A percentile compares a stretch with the other conserved stretches of the same genome.
These are phyloP conservation scores for Galeopsis tetrahit DNA, from an alignment of 257 asterid genomes.

Conservation along the genomic window DNA sequence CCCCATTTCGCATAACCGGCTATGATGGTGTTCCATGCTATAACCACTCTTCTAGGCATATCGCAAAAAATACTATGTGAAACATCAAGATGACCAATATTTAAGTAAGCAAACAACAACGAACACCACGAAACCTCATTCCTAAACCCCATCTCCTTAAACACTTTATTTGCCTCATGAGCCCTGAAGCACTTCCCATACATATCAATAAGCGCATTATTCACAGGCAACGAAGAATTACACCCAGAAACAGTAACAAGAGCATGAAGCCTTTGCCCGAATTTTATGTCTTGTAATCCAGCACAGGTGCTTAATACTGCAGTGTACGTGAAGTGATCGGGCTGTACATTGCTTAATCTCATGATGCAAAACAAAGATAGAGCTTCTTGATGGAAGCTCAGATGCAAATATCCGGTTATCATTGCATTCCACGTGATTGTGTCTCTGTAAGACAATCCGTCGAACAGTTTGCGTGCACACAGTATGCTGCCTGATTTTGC, in stretches of 20 bases:
- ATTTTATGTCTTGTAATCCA: constrained; percentile 40
- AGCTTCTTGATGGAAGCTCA: constrained; percentile 58
- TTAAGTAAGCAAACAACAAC: constrained; percentile 62
- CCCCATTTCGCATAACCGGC: constrained; percentile 59
- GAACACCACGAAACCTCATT: constrained; percentile 89
- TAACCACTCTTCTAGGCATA: constrained; percentile 63
- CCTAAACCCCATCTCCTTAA: constrained; percentile 57
- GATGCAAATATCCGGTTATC: constrained; percentile 62
- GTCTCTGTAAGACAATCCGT: constrained; percentile 66
- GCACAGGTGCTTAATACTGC: constrained; percentile 56
- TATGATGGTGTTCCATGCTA: constrained; percentile 79
- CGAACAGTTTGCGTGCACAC: constrained; percentile 67
- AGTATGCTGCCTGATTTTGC: constrained; percentile 58
- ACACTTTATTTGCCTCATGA: constrained; percentile 52
- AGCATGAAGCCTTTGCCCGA: constrained; percentile 55
- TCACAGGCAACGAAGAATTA: constrained; percentile 52
- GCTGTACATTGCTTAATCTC: constrained; percentile 46
- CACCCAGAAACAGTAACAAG: constrained; percentile 52
- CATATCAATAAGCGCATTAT: constrained; percentile 72
- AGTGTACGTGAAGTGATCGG: constrained; percentile 69
- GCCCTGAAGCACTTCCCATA: constrained; percentile 65
- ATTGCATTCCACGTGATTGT: constrained; percentile 74
- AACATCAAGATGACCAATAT: constrained; percentile 48
- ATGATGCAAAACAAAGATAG: constrained; percentile 49
- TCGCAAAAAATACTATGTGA: constrained; percentile 42